Evolutionary conservation across 2,329 filamentous ascomycete genomes (phyloP).

Genomic region (Paraphoma sp.): DNA sequence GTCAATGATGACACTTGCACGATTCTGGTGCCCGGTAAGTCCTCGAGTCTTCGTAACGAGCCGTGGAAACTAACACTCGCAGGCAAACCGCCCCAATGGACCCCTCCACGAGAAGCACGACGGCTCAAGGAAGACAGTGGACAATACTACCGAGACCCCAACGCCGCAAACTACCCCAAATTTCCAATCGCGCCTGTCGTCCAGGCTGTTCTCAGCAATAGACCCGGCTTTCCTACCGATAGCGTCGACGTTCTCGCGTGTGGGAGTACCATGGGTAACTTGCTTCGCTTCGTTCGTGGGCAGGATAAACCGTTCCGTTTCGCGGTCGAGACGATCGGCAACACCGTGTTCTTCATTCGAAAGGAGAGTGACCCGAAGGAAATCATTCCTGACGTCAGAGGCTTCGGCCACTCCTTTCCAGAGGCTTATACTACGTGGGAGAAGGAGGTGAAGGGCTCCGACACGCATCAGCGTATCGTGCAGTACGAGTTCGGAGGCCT

Average conservation of each 20-base stretch:
- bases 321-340: slow-evolving; percentile 61
- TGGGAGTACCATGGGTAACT: slow-evolving; percentile 65
- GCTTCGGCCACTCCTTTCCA: slow-evolving; percentile 72
- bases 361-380: slow-evolving; percentile 67
- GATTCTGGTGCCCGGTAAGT: slow-evolving; percentile 45
- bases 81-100: slow-evolving; percentile 62
- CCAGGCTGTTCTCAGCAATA: slow-evolving; percentile 48
- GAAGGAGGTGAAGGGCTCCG: slow-evolving; percentile 58
- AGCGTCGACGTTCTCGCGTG: slow-evolving; percentile 66
- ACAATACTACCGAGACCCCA: slow-evolving; percentile 61
- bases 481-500: slow-evolving; percentile 64
- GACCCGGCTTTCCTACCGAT: slow-evolving; percentile 44
- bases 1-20: slow-evolving; percentile 43
- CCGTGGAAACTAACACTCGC: not conserved
- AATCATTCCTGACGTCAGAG: slow-evolving; percentile 60
- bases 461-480: slow-evolving; percentile 68
- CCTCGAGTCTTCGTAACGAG: not conserved
- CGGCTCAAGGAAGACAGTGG: slow-evolving; percentile 55
- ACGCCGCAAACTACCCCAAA: slow-evolving; percentile 57
- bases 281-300: slow-evolving; percentile 62
- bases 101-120: slow-evolving; percentile 45
- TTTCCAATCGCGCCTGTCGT: slow-evolving; percentile 62
- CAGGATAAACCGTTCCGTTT: slow-evolving; percentile 63
- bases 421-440: slow-evolving; percentile 72
- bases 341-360: slow-evolving; percentile 68